Base-by-base conservation (phyloP, 139 green algal genomes). In the Coelastrella sp. region DNA sequence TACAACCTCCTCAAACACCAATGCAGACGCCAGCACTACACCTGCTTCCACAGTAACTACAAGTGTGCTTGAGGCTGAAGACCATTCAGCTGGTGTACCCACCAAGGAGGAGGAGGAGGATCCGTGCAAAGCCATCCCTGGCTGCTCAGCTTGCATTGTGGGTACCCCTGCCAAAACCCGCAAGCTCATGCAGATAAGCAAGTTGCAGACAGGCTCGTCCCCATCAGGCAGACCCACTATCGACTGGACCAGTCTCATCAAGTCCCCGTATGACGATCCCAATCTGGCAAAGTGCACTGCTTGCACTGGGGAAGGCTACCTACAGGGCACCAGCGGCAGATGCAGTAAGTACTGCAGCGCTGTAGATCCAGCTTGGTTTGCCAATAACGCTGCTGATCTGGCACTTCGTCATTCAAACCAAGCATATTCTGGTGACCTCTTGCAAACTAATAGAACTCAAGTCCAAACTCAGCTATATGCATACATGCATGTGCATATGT, bases 331-430 rank as follows among this genome's bases (percentile, higher is more conserved):
- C 2, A 23, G 37, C 4, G 73, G 73, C 73, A 66, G 27, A 35
- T 81, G 73, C 73, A 81, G 73, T 81, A 37, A 81, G 73, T 81
- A n/a, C n/a, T n/a, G n/a, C n/a, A n/a, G n/a, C n/a, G n/a, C n/a
- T n/a, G n/a, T n/a, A n/a, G n/a, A n/a, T 5, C 2, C 43, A 17
- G 27, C 5, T 37, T 77, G 68, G 63, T 72, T 7, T 34, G 34
- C 43, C 48, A 48, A 15, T 23, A 48, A 45, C 73, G 6, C 41
- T 43, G 45, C 45, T 43, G 45, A 35, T 7, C 15, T 43, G 15
- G 15, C 5, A 19, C 6, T 32, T 64, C 53, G 11, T 27, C 53
- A 57, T 57, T 0, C 48, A 57, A 57, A n/a, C n/a, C 48, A 57
- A 23, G 48, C 45, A 21, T 53, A 21, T 53, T 8, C 48, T 57